Base-by-base conservation (phyloP, 306 rosid genomes). In the Dryas octopetala region DNA sequence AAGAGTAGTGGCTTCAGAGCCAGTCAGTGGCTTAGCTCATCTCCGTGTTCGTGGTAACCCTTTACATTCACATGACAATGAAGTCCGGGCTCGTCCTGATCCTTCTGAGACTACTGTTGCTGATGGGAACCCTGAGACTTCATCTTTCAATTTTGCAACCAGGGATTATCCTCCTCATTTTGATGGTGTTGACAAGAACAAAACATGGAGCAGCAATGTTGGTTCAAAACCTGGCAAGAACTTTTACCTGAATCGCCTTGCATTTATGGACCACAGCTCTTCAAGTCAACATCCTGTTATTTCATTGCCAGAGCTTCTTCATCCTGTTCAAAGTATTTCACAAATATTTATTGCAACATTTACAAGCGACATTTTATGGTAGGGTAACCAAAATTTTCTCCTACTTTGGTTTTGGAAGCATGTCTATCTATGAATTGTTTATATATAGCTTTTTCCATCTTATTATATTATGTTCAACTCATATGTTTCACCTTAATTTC, bases 341-440 rank as follows among this genome's bases (percentile, higher is more conserved):
- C 77, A 85, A 78, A 83, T 91, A 71, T 91, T 91, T 43, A 86
- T 91, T 75, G 94, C 97, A 63, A 89, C 97, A 6, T 89, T 91
- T 70, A 91, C 97, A 51, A 86, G 89, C 71, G 97, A 91, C 64
- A 86, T 89, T 68, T 82, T 76, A 75, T 91, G 97, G 97, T 91
- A 80, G n/a, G 83, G 9, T 63, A 65, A 54, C 82, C 76, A 54
- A 6, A 6, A 8, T 13, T 12, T 43, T 7, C 2, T 12, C 23
- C 0, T 11, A 57, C 19, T 44, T 55, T 10, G 5, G 40, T 61
- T 44, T 9, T 69, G 11, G 43, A 11, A 19, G 62, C 49, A 52
- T 38, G 74, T 5, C 32, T 28, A 51, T 52, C 38, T 38, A 10
- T 0, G 9, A 51, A 4, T 69, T 51, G 28, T 51, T 69, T 32